Base-by-base conservation (phyloP, 2,329 filamentous ascomycete species). In the Orbilia javanica region DNA sequence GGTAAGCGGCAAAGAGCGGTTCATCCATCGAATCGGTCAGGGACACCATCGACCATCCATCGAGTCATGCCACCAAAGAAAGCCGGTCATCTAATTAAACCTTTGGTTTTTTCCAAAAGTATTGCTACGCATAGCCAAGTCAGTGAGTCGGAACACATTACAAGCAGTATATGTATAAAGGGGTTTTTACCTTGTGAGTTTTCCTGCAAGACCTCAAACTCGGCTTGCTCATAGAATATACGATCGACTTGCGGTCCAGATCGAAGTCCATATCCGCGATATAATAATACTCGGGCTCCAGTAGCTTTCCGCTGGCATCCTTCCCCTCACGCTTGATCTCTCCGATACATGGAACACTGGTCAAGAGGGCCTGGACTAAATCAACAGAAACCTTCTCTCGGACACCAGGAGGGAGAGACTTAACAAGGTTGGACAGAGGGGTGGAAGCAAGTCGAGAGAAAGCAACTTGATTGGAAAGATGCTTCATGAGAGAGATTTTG, bases 281-380 rank as follows among this genome's bases (percentile, higher is more conserved):
- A 83, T 99, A 99, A 85, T 98, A 98, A 84, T 96, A 98, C 84
- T 99, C 94, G 86, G 93, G 96, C 87, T 99, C 95, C 0, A 99
- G 88, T 5, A 91, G 86, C 86, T 97, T 96, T 81, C 96, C 96
- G 0, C 96, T 95, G 4, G 96, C 96, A 83, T 99, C 96, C 84
- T 98, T 99, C 83, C 96, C 96, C 83, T 95, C 91, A 44, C 96
- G 91, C 64, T 88, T 88, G 81, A 99, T 97, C 84, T 96, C 91
- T 55, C 96, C 96, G 79, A 98, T 90, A 83, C 93, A 97, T 7
- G 88, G 84, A 4, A 93, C 92, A 25, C 87, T 86, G 83, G 94
- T 91, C 50, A 98, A 88, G 73, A 96, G 88, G 53, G 85, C 86
- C 77, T 91, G 90, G 64, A 98, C 88, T 48, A 90, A 88, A 1